Evolutionary conservation across 2,329 filamentous ascomycete species (phyloP), one percentile per base, ranked within the genome.

Genomic region (Fusarium sp.): DNA sequence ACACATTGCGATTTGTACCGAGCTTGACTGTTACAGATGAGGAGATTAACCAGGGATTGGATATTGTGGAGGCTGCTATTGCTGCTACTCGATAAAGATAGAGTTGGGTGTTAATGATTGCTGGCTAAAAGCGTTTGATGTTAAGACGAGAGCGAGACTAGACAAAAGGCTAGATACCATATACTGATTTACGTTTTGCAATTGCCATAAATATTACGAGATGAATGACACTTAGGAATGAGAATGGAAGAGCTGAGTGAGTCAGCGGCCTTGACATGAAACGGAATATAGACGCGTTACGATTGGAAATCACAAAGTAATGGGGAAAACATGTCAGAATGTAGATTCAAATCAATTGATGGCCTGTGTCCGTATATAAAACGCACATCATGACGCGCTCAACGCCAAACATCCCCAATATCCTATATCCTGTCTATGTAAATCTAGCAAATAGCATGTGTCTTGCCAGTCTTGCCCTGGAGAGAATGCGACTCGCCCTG

Each of bases 1-100:
- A 98, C 80, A 98, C 95, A 14, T 84, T 99, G 76, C 88, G 96
- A 54, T 98, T 99, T 78, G 95, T 98, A 64, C 96, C 96, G 38
- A 93, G 94, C 69, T 84, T 99, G 79, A 91, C 91, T 11, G 93
- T 99, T 66, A 92, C 90, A 2, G 91, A 94, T 76, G 89, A 89
- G 32, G 93, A 98, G 87, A 96, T 98, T 74, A 86, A 91, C 75
- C 87, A 92, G 73, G 95, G 94, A 0, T 84, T 98, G 82, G 84
- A 85, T 47, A 95, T 98, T 60, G 81, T 98, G 68, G 92, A 92
- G 75, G 88, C 94, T 76, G 89, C 90, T 9, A 90, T 92, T 70
- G 79, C 79, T 32, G 83, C 84, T 44, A 86, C 85, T 48, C 79
- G 80, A 61, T 83, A 71, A 77, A 51, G n/a, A 41, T 38, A 26